Conservation (phyloP, 2,329 filamentous ascomycete species). For the Ploettnerulaceae sp. region DNA sequence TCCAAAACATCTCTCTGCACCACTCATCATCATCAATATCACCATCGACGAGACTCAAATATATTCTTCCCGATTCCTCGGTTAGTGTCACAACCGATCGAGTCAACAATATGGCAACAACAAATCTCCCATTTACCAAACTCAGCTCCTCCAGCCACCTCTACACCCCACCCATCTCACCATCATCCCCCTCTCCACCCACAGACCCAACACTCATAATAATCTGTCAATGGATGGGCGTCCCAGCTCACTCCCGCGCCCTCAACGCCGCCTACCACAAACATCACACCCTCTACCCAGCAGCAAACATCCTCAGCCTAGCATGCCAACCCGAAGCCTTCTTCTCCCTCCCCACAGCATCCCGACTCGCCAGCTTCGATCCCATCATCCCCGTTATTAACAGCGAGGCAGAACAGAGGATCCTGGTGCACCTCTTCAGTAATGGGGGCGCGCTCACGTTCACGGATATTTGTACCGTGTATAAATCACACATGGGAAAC, state of each 20-base stretch:
- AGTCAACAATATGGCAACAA: background rate
- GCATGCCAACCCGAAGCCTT: constrained; percentile 13
- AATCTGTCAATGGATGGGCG: constrained; percentile 22
- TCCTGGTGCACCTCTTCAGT: constrained; percentile 20
- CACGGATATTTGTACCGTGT: constrained; percentile 11
- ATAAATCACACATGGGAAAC: constrained; percentile 5
- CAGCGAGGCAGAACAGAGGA: constrained; percentile 8
- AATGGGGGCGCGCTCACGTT: constrained; percentile 18
- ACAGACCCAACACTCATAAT: constrained; percentile 20
- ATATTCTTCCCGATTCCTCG: no score
- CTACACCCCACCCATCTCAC: constrained; percentile 9
- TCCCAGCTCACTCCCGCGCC: constrained; percentile 14
- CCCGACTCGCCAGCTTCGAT: constrained; percentile 10
- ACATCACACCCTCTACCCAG: constrained; percentile 18
- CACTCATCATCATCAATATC: no score
- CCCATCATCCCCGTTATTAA: constrained; percentile 14
- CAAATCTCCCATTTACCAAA: constrained; percentile 12
- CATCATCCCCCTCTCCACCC: background rate
- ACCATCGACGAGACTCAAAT: no score
- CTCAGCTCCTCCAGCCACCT: constrained; percentile 16
- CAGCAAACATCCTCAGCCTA: constrained; percentile 15
- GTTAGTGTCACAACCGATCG: background rate
- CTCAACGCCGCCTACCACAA: constrained; percentile 16
- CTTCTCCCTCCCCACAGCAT: constrained; percentile 9
- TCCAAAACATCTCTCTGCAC: no score